Conservation (phyloP, 176 grass and related monocot species). For the Aechmea fasciata region DNA sequence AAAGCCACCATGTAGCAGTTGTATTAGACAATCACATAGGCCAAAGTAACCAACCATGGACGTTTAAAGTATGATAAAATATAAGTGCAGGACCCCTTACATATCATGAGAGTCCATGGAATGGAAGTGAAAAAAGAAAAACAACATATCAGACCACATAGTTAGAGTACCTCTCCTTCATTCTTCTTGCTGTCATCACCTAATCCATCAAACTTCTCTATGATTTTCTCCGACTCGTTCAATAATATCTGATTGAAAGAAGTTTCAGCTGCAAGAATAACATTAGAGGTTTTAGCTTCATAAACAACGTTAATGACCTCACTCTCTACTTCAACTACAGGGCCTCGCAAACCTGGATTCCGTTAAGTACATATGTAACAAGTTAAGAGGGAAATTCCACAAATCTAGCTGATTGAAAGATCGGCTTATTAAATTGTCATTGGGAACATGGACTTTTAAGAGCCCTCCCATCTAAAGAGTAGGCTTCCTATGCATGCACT, state of each 20-base stretch:
- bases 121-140: slow-evolving; percentile 14
- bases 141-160: slow-evolving; percentile 12
- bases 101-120: not conserved
- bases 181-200: slow-evolving; percentile 23
- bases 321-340: slow-evolving; percentile 22
- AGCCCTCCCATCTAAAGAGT: not conserved
- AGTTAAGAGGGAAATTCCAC: not conserved
- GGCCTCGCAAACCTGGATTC: slow-evolving; percentile 10
- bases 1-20: too few relatives aligned
- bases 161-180: slow-evolving; percentile 29
- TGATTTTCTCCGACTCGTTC: slow-evolving; percentile 23
- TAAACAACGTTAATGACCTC: too few relatives aligned
- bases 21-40: too few relatives aligned
- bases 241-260: slow-evolving; percentile 49
- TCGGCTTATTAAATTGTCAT: not conserved
- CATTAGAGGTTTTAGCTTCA: slow-evolving; percentile 10
- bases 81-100: not conserved
- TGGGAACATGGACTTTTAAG: not conserved
- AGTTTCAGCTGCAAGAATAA: slow-evolving; percentile 39
- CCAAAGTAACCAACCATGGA: not conserved
- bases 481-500: not conserved
- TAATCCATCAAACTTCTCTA: slow-evolving; percentile 28
- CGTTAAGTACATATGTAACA: not conserved
- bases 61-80: not conserved
- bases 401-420: not conserved